Evolutionary conservation across 495 filamentous ascomycete genomes (phyloP), one percentile per base, ranked within the genome.

Genomic region (Chaetomidium leptoderma): DNA sequence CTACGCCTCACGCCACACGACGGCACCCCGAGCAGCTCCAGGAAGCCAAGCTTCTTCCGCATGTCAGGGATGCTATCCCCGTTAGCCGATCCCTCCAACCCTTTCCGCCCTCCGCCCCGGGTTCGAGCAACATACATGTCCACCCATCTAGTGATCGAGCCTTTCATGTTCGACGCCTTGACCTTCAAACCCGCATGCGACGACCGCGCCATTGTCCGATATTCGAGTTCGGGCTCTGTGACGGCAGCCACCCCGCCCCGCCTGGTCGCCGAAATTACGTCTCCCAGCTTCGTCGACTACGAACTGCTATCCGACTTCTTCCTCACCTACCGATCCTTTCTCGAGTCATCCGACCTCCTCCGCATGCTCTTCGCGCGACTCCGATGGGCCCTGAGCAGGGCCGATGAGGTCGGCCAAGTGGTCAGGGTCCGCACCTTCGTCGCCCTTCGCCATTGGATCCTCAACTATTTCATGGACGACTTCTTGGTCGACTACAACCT

Each of bases 261-360:
- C 13, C 83, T 99, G 33, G 89, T 99, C 44, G 92, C 92, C n/a
- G 90, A 99, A 70, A 95, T 99, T 57, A 97, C 93, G 4, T 97
- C 95, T 17, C 89, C 92, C 19, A 88, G 83, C 47, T 97, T 97
- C 69, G 82, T 99, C 59, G 93, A 99, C 70, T 99, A 99, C 71
- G 92, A 97, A 67, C 81, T 99, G 6, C 81, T 99, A 1, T 97
- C 95, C 0, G 93, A 97, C 71, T 99, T 99, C 76, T 99, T 99
- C 66, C 83, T 98, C 36, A 97, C 95, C 1, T 97, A 88, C 63
- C 90, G 93, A 24, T 81, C 84, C 7, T 99, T 95, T 65, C 74
- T 97, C 55, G 82, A 89, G 1, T 76, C 88, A 0, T 75, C 77
- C 14, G 87, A 92, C 60, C 80, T 99, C 4, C 79, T 93, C 14